Base-by-base conservation (phyloP, 1,284 basidiomycete genomes). In the Ganoderma multipileum region DNA sequence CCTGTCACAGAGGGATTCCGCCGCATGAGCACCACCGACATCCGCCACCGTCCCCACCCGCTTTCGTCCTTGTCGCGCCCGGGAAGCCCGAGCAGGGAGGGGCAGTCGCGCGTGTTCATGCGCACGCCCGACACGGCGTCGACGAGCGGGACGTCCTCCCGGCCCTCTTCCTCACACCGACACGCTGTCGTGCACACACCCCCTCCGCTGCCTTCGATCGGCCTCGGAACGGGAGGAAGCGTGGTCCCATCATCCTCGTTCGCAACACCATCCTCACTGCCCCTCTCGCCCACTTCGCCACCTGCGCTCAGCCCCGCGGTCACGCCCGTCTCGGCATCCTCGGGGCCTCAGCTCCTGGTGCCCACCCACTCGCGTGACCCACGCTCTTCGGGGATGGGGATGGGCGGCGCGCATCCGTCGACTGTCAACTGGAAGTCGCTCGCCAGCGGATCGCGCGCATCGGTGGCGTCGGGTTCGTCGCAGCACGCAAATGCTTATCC, bases 1-100 rank as follows among this genome's bases (percentile, higher is more conserved):
- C 71, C 74, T 23, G 23, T 26, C 4, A 65, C 63, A 5, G 73
- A 76, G 42, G 59, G 69, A 4, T 70, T 67, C 58, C 70, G 73
- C 12, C 67, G 73, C 30, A 69, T 74, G 73, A 76, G 75, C 65
- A 72, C 74, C 42, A 72, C 72, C 12, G 72, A 74, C 44, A 72
- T 75, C 41, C 72, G 73, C 11, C 68, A 8, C 28, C 52, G 72
- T 33, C 72, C 68, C 55, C 69, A 69, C 30, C 71, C 71, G 36
- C 62, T 50, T 65, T 52, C 69, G 16, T 38, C 30, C 33, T 42
- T 55, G 30, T 30, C 57, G 5, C 60, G 55, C 61, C 58, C 62
- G 14, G 36, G 41, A 14, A 44, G 28, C 63, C 54, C 64, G n/a
- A 30, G 36, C 58, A 59, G 23, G 41, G 58, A 58, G 50, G 42